These are phyloP conservation scores for Pseudohalonectria lignicola DNA, from an alignment of 2,329 filamentous ascomycete species.

Conservation along the genomic window DNA sequence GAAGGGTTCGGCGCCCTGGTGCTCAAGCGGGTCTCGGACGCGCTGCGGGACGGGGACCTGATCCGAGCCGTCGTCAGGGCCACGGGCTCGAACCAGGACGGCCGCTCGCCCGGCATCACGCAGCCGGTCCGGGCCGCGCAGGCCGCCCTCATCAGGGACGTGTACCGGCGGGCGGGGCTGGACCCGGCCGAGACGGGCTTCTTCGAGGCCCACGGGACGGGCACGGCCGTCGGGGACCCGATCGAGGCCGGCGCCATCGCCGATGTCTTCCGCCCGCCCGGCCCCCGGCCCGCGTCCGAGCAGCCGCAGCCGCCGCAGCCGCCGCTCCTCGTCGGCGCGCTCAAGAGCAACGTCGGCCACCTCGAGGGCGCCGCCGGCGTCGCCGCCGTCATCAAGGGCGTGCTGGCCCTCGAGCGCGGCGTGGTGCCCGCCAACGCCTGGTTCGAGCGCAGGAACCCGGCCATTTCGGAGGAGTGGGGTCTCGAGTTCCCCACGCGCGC, in stretches of 20 bases:
- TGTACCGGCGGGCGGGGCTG: constrained; percentile 18
- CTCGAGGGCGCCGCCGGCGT: constrained; percentile 13
- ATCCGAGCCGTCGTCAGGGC: constrained; percentile 26
- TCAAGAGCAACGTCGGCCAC: constrained; percentile 17
- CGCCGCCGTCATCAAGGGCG: constrained; percentile 13
- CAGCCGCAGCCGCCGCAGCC: constrained; percentile 4
- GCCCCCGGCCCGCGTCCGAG: not conserved
- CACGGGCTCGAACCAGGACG: constrained; percentile 19
- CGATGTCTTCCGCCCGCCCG: constrained; percentile 5
- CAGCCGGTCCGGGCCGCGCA: constrained; percentile 21
- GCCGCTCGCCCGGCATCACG: constrained; percentile 16
- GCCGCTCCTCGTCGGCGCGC: constrained; percentile 11
- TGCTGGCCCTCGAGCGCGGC: constrained; percentile 12
- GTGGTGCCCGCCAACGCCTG: constrained; percentile 13
- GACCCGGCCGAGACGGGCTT: constrained; percentile 13
- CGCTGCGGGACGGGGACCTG: constrained; percentile 28
- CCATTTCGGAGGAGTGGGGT: constrained; percentile 9
- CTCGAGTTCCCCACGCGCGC: constrained; percentile 8
- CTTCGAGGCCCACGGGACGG: constrained; percentile 27
- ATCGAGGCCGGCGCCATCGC: constrained; percentile 10
- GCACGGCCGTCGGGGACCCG: constrained; percentile 21
- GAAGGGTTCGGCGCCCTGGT: constrained; percentile 40
- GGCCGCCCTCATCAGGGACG: constrained; percentile 15
- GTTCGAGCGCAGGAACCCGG: constrained; percentile 11
- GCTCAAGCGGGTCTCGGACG: constrained; percentile 36